phyloP scores from a whole-genome alignment of 2,329 filamentous ascomycete genomes.

The Nigrospora osmanthi region DNA sequence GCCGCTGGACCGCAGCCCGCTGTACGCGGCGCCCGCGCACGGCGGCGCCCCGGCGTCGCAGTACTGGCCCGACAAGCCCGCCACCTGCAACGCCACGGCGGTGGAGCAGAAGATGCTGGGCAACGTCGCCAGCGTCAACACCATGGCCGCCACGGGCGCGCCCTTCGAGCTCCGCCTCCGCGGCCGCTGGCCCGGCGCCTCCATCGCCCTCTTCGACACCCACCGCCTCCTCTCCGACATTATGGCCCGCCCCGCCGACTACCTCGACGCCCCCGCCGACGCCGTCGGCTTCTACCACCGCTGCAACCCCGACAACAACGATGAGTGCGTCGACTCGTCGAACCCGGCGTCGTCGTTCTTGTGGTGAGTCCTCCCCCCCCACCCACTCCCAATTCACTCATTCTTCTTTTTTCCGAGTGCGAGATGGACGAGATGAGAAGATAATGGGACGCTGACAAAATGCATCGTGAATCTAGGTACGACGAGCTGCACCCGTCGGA shows the following conservation, averaged over 20 bases:
- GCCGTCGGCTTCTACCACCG: conserved; percentile 49
- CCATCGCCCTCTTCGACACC: conserved; percentile 60
- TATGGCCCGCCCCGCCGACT: conserved; percentile 48
- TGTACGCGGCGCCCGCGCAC: conserved; percentile 47
- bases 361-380: conserved; percentile 41
- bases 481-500: conserved; percentile 67
- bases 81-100: conserved; percentile 36
- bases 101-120: conserved; percentile 38
- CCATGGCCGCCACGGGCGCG: conserved; percentile 39
- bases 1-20: conserved; percentile 59
- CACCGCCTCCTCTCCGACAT: conserved; percentile 60
- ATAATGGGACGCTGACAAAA: background rate
- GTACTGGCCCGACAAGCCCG: conserved; percentile 38
- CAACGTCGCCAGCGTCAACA: conserved; percentile 42
- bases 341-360: conserved; percentile 51
- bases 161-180: conserved; percentile 34
- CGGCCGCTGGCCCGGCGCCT: conserved; percentile 47
- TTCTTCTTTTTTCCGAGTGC: background rate
- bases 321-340: conserved; percentile 27
- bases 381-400: no score
- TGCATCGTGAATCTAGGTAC: conserved; percentile 23
- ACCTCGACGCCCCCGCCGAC: conserved; percentile 57
- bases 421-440: no score
- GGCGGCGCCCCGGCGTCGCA: conserved; percentile 32
- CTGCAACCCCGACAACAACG: conserved; percentile 30